Evolutionary conservation across 176 grass and related monocot species (phyloP), one percentile per base, ranked within the genome.

Genomic region (Rhynchospora pubera): DNA sequence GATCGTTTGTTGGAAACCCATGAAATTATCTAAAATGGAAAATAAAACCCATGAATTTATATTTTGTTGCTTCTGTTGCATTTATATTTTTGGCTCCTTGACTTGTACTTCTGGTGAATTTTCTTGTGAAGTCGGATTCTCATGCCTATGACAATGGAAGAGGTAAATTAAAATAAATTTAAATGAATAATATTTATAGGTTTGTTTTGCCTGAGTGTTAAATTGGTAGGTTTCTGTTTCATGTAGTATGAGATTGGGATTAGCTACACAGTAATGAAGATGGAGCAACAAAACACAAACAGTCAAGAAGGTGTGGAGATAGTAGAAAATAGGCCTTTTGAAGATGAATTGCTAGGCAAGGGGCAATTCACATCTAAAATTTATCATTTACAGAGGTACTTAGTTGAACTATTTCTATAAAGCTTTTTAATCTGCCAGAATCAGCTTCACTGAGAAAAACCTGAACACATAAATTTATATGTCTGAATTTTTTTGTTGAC

Each of bases 201-300:
- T 44, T 83, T 83, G 6, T 16, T 85, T 15, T 79, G 4, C 18
- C 74, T 51, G 5, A 62, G 5, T 73, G 85, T 32, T 62, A 14
- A 78, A 28, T 55, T 87, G 34, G 30, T 47, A 44, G 43, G 19
- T 61, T 61, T 61, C 8, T 62, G 82, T 32, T 57, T 56, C 19
- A 18, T 69, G 47, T 82, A 99, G 96, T 99, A 91, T 78, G 96
- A 93, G 85, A 80, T 91, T 62, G 91, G 90, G 67, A 34, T 93
- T 48, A 85, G 89, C 79, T 95, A 99, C 84, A 95, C 96, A 66
- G 73, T 89, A 80, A 87, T 99, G 75, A 99, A 91, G 59, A 99
- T 99, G 96, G 92, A 99, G 85, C 83, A 91, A 85, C 92, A 95
- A 80, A 99, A 99, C 59, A 95, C 92, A 23, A 93, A 76, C 13